These are phyloP conservation scores for Primulina tabacum DNA, from an alignment of 257 asterid species.

Conservation along the genomic window DNA sequence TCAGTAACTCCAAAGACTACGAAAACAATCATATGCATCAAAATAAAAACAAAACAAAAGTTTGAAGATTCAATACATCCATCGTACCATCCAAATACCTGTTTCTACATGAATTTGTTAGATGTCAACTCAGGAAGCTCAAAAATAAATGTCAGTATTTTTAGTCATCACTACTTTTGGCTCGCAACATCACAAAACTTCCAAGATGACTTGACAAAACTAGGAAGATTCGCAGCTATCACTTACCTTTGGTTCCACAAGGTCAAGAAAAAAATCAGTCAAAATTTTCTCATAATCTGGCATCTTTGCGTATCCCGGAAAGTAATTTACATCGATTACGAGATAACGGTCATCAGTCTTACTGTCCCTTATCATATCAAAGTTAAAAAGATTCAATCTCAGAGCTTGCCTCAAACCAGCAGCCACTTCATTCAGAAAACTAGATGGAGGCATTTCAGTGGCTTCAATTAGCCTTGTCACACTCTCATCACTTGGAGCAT, in stretches of 20 bases:
- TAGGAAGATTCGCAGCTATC: background rate
- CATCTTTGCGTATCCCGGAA: slow-evolving; percentile 83
- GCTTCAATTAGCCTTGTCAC: slow-evolving; percentile 40
- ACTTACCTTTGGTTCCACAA: slow-evolving; percentile 34
- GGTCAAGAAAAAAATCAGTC: slow-evolving; percentile 68
- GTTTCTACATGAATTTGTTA: background rate
- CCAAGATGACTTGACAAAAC: background rate
- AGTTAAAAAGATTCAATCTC: slow-evolving; percentile 69
- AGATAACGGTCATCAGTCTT: slow-evolving; percentile 49
- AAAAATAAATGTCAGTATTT: background rate
- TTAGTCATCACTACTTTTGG: background rate
- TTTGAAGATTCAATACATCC: background rate
- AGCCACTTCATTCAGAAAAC: slow-evolving; percentile 57
- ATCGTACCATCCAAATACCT: background rate
- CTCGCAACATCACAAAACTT: background rate
- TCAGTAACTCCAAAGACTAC: background rate
- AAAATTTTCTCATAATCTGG: slow-evolving; percentile 57
- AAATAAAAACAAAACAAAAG: no score
- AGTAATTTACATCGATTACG: slow-evolving; percentile 77
- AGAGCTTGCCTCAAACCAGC: slow-evolving; percentile 50
- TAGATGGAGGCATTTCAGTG: slow-evolving; percentile 52
- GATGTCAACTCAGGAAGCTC: background rate
- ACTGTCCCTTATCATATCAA: slow-evolving; percentile 71
- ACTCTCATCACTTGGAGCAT: slow-evolving; percentile 37
- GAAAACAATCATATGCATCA: background rate